phyloP scores from a whole-genome alignment of 495 filamentous ascomycete species.

The Penicillium cosmopolitanum region DNA sequence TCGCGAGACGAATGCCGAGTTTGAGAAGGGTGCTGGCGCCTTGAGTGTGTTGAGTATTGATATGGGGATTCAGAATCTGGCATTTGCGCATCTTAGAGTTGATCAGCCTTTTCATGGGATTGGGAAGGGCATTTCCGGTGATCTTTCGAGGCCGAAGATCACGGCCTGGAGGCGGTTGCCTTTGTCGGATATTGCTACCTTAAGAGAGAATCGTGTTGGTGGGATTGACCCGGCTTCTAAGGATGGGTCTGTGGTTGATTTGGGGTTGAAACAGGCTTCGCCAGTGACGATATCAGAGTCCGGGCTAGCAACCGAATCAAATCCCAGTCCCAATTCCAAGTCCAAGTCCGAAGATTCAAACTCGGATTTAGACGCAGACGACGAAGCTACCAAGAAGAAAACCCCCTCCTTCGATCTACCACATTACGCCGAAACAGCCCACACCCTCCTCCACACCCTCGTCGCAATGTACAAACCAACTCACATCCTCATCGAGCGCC shows the following conservation, averaged over 20 bases:
- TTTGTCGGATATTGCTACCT: constrained; percentile 27
- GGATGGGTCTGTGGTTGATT: neutral
- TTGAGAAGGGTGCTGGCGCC: neutral
- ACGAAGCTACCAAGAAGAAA: neutral
- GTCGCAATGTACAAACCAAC: constrained; percentile 59
- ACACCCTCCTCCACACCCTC: constrained; percentile 58
- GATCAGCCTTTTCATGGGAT: constrained; percentile 3
- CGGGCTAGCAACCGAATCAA: neutral
- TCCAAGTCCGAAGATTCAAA: neutral
- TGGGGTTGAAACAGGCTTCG: constrained; percentile 11
- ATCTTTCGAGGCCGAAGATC: constrained; percentile 15
- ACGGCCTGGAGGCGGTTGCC: constrained; percentile 44
- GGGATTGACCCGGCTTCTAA: neutral
- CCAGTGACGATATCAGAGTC: neutral
- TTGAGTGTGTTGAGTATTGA: constrained; percentile 77
- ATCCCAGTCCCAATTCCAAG: neutral
- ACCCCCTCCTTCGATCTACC: constrained; percentile 55
- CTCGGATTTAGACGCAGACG: too few species aligned
- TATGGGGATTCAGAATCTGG: constrained; percentile 85
- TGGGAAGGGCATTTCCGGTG: neutral
- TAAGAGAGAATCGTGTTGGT: constrained; percentile 10
- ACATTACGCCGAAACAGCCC: constrained; percentile 62
- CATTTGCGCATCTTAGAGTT: constrained; percentile 56
- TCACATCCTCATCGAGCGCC: constrained; percentile 84
- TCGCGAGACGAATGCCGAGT: neutral